Base-by-base conservation (phyloP, 2,329 filamentous ascomycete genomes). In the Venturia carpophila region DNA sequence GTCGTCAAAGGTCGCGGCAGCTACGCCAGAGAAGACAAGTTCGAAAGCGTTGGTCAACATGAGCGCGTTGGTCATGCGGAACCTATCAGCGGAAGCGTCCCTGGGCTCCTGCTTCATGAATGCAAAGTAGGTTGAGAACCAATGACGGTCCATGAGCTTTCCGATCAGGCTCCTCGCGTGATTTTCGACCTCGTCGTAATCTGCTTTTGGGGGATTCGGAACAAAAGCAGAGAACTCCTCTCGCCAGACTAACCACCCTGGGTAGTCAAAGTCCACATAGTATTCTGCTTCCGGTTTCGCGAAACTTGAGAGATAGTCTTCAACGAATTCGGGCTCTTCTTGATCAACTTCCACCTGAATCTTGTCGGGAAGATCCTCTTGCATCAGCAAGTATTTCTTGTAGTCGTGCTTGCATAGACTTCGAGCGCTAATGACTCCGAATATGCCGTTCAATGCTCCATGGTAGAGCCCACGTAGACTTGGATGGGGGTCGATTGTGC, bases 71-170 rank as follows among this genome's bases (percentile, higher is more conserved):
- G 88, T 87, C 83, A 96, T 92, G 64, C 92, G 85, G 79, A 99
- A 97, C 64, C 93, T 85, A 74, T 99, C 93, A 0, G 89, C 83
- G 5, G 83, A 83, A 0, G 85, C 77, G 73, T 97, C 93, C 56
- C 93, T 87, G 2, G 94, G 93, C 75, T 97, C 93, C 76, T 97
- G 94, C 78, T 97, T 97, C 79, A 97, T 84, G 73, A 93, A 97
- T 30, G 87, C 89, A 72, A 99, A 99, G 75, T 88, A 93, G 62
- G 88, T 88, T 55, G 84, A 84, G 69, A 97, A 87, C 95, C 94
- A 99, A 37, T 91, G 84, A 61, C 87, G 87, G 67, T 90, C 91
- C 67, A 99, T 80, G 52, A 92, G 80, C 65, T 83, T 83, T 60
- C 92, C 94, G 71, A 99, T 94, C 71, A 90, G 89, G 64, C 84